phyloP scores from a whole-genome alignment of 192 early-diverging fungal genomes.

The Geranomyces variabilis region DNA sequence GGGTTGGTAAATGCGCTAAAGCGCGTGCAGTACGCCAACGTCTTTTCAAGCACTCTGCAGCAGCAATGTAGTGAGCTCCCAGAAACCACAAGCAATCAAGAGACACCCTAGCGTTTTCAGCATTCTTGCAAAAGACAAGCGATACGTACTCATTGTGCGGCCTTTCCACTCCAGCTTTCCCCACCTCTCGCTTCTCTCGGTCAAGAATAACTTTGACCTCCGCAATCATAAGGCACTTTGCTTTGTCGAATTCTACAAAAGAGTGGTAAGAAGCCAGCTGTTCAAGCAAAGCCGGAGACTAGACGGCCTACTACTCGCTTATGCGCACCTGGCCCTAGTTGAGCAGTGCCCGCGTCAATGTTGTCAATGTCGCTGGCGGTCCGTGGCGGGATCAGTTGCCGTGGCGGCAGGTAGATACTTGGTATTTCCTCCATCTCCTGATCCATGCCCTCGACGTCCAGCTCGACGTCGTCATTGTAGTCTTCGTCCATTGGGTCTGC shows the following conservation, averaged over 20 bases:
- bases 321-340: constrained; percentile 19
- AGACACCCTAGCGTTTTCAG: neutral
- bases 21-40: constrained; percentile 79
- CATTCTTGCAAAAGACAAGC: neutral
- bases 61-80: neutral
- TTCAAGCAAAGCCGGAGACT: neutral
- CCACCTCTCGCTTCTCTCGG: constrained; percentile 25
- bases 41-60: constrained; percentile 77
- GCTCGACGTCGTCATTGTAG: neutral
- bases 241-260: constrained; percentile 46
- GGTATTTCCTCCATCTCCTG: constrained; percentile 15
- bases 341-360: neutral
- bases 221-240: constrained; percentile 51
- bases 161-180: constrained; percentile 20
- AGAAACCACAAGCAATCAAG: neutral
- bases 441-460: neutral
- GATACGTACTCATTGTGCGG: constrained; percentile 21
- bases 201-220: constrained; percentile 53
- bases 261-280: constrained; percentile 12
- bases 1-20: constrained; percentile 86
- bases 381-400: constrained; percentile 18
- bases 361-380: constrained; percentile 3
- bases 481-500: too few relatives aligned
- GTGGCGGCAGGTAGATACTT: constrained; percentile 16
- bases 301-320: neutral